Base-by-base conservation (phyloP, 1,139 yeast species). In the Geotrichum histeridarum region DNA sequence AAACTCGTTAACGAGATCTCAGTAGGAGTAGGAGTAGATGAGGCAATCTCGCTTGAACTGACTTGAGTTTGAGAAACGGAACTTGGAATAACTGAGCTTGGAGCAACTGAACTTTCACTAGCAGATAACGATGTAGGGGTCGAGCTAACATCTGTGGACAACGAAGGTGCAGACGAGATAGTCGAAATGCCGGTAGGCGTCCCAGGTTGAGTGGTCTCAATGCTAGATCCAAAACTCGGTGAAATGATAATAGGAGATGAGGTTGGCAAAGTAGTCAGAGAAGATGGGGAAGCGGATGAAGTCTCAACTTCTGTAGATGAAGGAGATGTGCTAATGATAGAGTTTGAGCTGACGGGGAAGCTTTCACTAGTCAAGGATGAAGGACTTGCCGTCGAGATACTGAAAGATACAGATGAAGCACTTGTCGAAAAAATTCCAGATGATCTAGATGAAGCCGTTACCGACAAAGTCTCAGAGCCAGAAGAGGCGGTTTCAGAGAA, bases 151-250 rank as follows among this genome's bases (percentile, higher is more conserved):
- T 22, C 27, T 22, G 27, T 22, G 5, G 27, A 3, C 27, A 22
- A 5, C 5, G 48, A 32, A 15, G 51, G 42, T 8, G 35, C 33
- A 38, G 57, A 51, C 38, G 46, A 46, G 35, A 54, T 42, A 37
- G 51, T 46, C 4, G 57, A 46, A 44, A 52, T 43, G 14, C 42
- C 55, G 12, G 51, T 36, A 2, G 57, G 35, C 15, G 49, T 18
- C 1, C 50, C 54, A 7, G 42, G 43, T 15, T 32, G 18, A 9
- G 51, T 43, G 18, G 55, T 47, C 5, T 41, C n/a, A 11, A 38
- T 12, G 17, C n/a, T n/a, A 8, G 43, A 12, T 33, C 31, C 48
- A 37, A 46, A 47, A 22, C 27, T 22, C 27, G 27, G 27, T 11
- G 7, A 44, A 44, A 43, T n/a, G 18, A 6, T 33, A 33, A 17